Conservation (phyloP, 2,329 filamentous ascomycete genomes). For the Chalaropsis ovoidea region DNA sequence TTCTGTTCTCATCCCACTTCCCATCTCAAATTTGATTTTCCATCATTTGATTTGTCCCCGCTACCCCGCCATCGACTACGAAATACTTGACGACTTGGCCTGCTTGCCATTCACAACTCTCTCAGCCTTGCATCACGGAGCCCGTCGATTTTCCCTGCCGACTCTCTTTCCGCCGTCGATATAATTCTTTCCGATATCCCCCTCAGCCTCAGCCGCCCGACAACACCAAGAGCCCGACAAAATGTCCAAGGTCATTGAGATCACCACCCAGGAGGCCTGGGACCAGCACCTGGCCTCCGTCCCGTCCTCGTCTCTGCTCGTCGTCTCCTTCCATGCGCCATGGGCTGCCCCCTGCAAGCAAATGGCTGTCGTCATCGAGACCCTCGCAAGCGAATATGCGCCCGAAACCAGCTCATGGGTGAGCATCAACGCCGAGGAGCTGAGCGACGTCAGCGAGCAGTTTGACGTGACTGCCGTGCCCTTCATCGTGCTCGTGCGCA, state of each 20-base stretch:
- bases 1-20: background rate
- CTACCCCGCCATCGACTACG: slow-evolving; percentile 18
- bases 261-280: slow-evolving; percentile 66
- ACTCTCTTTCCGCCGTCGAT: background rate
- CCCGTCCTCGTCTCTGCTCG: slow-evolving; percentile 59
- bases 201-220: too few species aligned
- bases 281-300: slow-evolving; percentile 55
- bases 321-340: slow-evolving; percentile 90
- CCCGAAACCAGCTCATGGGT: slow-evolving; percentile 67
- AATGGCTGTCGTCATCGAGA: slow-evolving; percentile 77
- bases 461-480: slow-evolving; percentile 95
- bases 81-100: background rate
- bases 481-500: slow-evolving; percentile 73
- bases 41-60: slow-evolving; percentile 9
- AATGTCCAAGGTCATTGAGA: slow-evolving; percentile 70
- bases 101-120: background rate
- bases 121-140: background rate
- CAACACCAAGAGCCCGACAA: slow-evolving; percentile 26
- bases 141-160: background rate
- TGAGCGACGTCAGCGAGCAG: slow-evolving; percentile 79
- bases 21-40: background rate
- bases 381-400: slow-evolving; percentile 79
- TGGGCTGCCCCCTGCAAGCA: slow-evolving; percentile 95
- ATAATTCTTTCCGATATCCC: background rate
- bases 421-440: slow-evolving; percentile 85